phyloP scores from a whole-genome alignment of 345 rosid genomes.

The Syzygium aromaticum region DNA sequence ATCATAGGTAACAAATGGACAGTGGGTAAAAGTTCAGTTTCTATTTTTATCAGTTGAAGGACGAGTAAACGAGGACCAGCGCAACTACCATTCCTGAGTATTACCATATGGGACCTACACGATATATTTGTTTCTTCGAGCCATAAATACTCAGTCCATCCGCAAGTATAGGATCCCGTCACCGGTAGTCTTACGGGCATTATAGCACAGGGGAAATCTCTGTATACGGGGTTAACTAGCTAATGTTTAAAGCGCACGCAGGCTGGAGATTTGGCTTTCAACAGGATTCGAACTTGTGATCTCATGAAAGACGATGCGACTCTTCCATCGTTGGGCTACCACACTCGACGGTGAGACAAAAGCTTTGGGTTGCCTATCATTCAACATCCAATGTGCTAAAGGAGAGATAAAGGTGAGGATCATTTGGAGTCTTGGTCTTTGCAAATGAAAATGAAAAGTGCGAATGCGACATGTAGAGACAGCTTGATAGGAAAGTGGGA shows the following conservation, averaged over 20 bases:
- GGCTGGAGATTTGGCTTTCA: neutral
- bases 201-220: neutral
- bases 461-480: neutral
- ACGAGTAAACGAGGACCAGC: neutral
- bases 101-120: neutral
- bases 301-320: neutral
- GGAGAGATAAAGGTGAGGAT: neutral
- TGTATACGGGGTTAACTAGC: neutral
- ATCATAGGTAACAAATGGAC: neutral
- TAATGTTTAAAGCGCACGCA: neutral
- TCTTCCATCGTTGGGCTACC: neutral
- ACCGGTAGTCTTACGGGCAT: neutral
- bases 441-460: neutral
- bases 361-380: neutral
- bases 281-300: neutral
- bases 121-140: neutral
- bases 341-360: neutral
- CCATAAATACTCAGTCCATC: neutral
- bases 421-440: neutral
- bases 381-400: neutral
- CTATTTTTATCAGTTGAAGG: neutral
- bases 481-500: neutral
- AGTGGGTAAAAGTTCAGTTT: accelerated
- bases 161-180: neutral
- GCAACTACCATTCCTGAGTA: accelerated